These are phyloP conservation scores for Pleurotus giganteus DNA, from an alignment of 768 basidiomycete genomes.

Conservation along the genomic window DNA sequence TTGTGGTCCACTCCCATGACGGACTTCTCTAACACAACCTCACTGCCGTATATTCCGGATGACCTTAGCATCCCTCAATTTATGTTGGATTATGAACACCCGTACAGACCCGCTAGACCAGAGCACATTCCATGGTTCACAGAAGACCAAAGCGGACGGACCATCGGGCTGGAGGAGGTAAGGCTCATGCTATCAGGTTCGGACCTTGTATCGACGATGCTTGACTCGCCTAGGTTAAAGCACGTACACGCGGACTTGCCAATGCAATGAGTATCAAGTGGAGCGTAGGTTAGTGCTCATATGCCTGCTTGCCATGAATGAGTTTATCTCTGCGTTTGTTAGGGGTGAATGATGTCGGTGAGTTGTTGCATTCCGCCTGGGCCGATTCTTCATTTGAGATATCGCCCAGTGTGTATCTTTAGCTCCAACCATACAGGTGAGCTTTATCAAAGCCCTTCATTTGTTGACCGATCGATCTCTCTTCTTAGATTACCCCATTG, in stretches of 20 bases:
- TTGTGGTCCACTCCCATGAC: constrained; percentile 15
- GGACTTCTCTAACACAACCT: constrained; percentile 12
- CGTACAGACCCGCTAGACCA: constrained; percentile 43
- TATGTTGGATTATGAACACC: constrained; percentile 46
- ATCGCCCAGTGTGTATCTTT: constrained; percentile 52
- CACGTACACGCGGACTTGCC: constrained; percentile 49
- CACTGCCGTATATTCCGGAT: constrained; percentile 52
- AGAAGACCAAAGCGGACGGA: constrained; percentile 50
- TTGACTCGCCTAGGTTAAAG: constrained; percentile 44
- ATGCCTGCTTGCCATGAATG: neutral
- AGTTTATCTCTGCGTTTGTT: constrained; percentile 7
- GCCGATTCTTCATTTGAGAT: neutral
- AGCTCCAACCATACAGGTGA: constrained; percentile 64
- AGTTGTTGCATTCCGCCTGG: constrained; percentile 2
- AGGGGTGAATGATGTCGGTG: constrained; percentile 57
- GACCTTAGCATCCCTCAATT: constrained; percentile 67
- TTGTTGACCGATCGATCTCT: too few relatives aligned
- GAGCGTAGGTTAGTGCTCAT: constrained; percentile 39
- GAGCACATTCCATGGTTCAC: constrained; percentile 51
- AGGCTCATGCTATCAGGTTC: constrained; percentile 9
- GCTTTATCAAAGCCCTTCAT: constrained; percentile 8
- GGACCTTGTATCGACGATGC: constrained; percentile 45
- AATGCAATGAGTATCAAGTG: constrained; percentile 50
- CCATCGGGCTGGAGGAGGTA: constrained; percentile 47
- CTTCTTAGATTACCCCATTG: constrained; percentile 49